A percentile compares a stretch with the other conserved stretches of the same genome.
Conservation (phyloP, 768 basidiomycete genomes). For the Dentipellis sp. region DNA sequence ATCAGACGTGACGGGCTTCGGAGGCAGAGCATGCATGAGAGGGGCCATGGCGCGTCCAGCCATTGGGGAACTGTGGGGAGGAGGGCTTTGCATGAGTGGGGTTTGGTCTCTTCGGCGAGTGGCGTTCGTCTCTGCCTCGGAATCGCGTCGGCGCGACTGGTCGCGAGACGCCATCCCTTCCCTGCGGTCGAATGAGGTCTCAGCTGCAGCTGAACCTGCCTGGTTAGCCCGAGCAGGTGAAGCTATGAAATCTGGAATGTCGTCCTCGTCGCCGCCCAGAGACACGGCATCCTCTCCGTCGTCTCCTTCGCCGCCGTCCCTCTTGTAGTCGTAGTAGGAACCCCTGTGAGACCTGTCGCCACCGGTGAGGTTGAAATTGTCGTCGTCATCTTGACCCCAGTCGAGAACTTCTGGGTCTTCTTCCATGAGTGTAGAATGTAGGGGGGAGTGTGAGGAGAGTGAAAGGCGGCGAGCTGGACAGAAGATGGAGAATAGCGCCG, state of each 20-base stretch:
- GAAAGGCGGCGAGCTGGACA: slow-evolving; percentile 7
- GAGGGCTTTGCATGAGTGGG: neutral
- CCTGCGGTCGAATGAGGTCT: neutral
- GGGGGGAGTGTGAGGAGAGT: slow-evolving; percentile 11
- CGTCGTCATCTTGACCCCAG: slow-evolving; percentile 53
- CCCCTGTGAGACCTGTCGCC: slow-evolving; percentile 8
- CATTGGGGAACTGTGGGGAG: slow-evolving; percentile 8
- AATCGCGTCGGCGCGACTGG: neutral
- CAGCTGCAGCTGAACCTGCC: neutral
- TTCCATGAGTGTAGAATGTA: slow-evolving; percentile 34
- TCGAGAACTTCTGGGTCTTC: slow-evolving; percentile 65
- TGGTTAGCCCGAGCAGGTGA: slow-evolving; percentile 22
- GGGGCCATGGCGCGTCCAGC: neutral
- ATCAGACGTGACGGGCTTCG: slow-evolving; percentile 11
- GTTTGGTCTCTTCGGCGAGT: slow-evolving; percentile 1
- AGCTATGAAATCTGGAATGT: slow-evolving; percentile 47
- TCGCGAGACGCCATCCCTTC: neutral
- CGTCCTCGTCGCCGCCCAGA: slow-evolving; percentile 60
- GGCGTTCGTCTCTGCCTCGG: neutral
- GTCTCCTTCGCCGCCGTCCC: slow-evolving; percentile 18
- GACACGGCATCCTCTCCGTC: slow-evolving; percentile 59
- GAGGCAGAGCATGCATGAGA: slow-evolving; percentile 13
- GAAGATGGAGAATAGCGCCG: slow-evolving; percentile 1
- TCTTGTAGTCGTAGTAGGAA: slow-evolving; percentile 8
- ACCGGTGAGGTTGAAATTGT: slow-evolving; percentile 8